Evolutionary conservation across 495 filamentous ascomycete species (phyloP).

Genomic region (Penicillium herquei): DNA sequence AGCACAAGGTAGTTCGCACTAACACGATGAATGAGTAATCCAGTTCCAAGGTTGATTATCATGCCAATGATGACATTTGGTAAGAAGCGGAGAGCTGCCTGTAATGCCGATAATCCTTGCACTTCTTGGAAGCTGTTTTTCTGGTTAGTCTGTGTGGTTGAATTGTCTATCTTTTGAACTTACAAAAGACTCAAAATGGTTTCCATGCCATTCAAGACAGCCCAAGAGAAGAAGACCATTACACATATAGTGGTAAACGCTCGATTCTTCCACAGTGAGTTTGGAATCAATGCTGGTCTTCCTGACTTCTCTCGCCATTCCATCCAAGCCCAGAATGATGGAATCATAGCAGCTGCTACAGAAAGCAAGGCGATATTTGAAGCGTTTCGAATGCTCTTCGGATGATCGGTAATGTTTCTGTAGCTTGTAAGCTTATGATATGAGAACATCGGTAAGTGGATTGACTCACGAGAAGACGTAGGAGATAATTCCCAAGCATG

Average conservation of each 20-base stretch:
- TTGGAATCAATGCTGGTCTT: conserved; percentile 53
- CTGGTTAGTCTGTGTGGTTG: background rate
- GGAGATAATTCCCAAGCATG: conserved; percentile 42
- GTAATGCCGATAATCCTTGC: conserved; percentile 41
- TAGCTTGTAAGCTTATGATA: background rate
- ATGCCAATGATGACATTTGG: conserved; percentile 52
- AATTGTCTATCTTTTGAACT: background rate
- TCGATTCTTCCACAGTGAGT: conserved; percentile 50
- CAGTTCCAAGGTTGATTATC: conserved; percentile 51
- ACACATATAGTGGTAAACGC: conserved; percentile 50
- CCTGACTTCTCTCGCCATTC: conserved; percentile 35
- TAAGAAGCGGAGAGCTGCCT: conserved; percentile 54
- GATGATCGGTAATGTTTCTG: conserved; percentile 38
- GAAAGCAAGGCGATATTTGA: conserved; percentile 41
- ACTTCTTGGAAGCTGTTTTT: conserved; percentile 47
- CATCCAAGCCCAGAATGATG: conserved; percentile 50
- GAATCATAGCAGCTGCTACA: conserved; percentile 35
- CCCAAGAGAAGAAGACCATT: conserved; percentile 50
- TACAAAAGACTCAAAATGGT: conserved; percentile 51
- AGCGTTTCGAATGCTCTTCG: conserved; percentile 32
- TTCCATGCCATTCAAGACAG: conserved; percentile 50
- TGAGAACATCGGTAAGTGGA: background rate
- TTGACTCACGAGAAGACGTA: conserved; percentile 45
- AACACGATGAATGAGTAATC: conserved; percentile 50
- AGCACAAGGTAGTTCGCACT: conserved; percentile 46